phyloP scores from a whole-genome alignment of 352 stramenopile genomes.

The Aphanomyces cochlioides region DNA sequence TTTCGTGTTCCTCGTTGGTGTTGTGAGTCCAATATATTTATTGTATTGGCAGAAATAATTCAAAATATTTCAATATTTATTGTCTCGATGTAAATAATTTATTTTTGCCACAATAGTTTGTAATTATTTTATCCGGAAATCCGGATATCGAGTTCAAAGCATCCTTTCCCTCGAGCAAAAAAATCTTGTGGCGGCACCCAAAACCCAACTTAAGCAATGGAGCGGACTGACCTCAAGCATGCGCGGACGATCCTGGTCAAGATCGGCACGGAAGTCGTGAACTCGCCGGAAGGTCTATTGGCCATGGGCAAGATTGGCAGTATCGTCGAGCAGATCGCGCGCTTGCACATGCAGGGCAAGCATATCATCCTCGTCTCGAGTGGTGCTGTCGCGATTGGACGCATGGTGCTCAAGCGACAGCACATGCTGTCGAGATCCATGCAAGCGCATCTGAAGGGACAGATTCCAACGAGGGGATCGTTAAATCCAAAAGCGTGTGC shows the following conservation, averaged over 20 bases:
- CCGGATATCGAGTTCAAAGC: no score
- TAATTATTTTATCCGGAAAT: no score
- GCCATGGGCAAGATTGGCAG: conserved; percentile 81
- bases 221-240: conserved; percentile 25
- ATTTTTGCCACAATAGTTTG: no score
- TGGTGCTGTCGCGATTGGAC: conserved; percentile 71
- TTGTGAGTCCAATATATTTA: no score
- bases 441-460: conserved; percentile 62
- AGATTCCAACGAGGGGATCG: conserved; percentile 42
- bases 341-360: conserved; percentile 75
- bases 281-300: conserved; percentile 67
- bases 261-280: conserved; percentile 82
- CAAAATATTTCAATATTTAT: no score
- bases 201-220: no score
- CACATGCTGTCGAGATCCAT: conserved; percentile 81
- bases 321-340: conserved; percentile 79
- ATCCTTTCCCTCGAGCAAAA: no score
- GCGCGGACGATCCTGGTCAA: conserved; percentile 73
- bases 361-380: conserved; percentile 82
- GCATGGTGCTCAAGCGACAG: conserved; percentile 76
- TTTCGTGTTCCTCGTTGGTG: no score
- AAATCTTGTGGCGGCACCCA: no score
- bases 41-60: no score
- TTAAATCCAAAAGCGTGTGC: conserved; percentile 30
- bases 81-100: no score